Conservation (phyloP, 2,329 filamentous ascomycete genomes). For the Ophiostoma angusticollis region DNA sequence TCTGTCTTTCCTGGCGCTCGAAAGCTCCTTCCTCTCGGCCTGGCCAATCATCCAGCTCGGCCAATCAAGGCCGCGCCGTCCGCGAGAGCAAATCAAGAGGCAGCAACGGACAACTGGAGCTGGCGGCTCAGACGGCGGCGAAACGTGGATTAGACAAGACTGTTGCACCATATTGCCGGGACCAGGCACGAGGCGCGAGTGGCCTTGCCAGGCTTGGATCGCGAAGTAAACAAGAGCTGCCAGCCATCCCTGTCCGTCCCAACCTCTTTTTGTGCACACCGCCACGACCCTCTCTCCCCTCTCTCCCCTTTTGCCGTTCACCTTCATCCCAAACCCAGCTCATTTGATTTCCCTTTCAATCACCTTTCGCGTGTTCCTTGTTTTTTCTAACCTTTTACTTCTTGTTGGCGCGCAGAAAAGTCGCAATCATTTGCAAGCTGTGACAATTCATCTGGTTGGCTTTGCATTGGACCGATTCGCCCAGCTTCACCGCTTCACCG, state of each 20-base stretch:
- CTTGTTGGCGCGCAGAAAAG: too few species aligned
- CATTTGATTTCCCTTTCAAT: not conserved
- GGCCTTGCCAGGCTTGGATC: slow-evolving; percentile 6
- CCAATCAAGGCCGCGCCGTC: slow-evolving; percentile 18
- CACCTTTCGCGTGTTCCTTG: not conserved
- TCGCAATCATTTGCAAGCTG: too few species aligned
- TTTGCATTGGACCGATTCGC: too few species aligned
- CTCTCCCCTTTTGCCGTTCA: not conserved
- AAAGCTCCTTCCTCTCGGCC: slow-evolving; percentile 1
- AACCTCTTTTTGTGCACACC: too few species aligned
- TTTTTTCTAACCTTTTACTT: too few species aligned
- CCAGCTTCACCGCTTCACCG: too few species aligned
- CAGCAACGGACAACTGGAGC: slow-evolving; percentile 4
- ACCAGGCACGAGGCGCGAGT: not conserved
- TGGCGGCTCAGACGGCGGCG: slow-evolving; percentile 1
- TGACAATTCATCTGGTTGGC: too few species aligned
- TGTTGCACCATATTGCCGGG: slow-evolving; percentile 4
- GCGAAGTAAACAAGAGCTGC: slow-evolving; percentile 13
- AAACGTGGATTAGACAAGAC: not conserved
- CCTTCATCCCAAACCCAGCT: not conserved
- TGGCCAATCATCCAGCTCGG: slow-evolving; percentile 19
- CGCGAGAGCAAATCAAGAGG: slow-evolving; percentile 10
- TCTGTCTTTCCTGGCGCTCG: slow-evolving; percentile 7
- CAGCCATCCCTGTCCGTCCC: slow-evolving; percentile 1
- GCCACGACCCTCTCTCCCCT: not conserved